Percentiles rank a stretch among this genome's conserved stretches.
These are phyloP conservation scores for Trichoderma oligosporum DNA, from an alignment of 2,329 filamentous ascomycete genomes.

Conservation along the genomic window DNA sequence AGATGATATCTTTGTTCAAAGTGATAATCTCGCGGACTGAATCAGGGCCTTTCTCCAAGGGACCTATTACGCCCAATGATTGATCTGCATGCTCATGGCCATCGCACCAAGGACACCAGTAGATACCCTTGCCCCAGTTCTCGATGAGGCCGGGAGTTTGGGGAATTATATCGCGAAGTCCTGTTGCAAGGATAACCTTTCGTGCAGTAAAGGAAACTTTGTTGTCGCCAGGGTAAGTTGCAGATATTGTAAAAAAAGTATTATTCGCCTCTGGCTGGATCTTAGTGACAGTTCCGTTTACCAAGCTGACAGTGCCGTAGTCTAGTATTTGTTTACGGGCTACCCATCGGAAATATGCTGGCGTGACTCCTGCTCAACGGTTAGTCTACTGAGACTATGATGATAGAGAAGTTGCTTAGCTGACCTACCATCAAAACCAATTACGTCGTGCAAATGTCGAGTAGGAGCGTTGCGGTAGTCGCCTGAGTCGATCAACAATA, in stretches of 20 bases:
- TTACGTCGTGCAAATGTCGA: constrained; percentile 58
- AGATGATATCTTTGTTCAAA: constrained; percentile 52
- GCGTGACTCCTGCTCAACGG: constrained; percentile 45
- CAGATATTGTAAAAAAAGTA: constrained; percentile 44
- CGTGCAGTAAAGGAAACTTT: constrained; percentile 41
- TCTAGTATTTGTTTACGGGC: constrained; percentile 51
- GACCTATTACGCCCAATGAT: constrained; percentile 49
- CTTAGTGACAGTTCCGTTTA: constrained; percentile 50
- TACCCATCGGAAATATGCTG: constrained; percentile 50
- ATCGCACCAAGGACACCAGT: constrained; percentile 64
- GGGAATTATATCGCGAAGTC: constrained; percentile 53
- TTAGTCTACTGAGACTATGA: background rate
- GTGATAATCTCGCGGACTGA: constrained; percentile 51
- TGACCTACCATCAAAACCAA: constrained; percentile 54
- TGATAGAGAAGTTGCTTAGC: background rate
- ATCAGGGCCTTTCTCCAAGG: constrained; percentile 42
- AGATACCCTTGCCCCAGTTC: constrained; percentile 57
- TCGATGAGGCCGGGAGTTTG: constrained; percentile 51
- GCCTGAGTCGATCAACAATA: constrained; percentile 55
- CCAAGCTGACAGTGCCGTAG: constrained; percentile 48
- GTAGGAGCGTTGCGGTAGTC: constrained; percentile 56
- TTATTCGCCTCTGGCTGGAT: constrained; percentile 39
- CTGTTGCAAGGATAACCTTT: constrained; percentile 56
- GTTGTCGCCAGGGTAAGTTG: constrained; percentile 21
- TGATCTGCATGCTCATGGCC: constrained; percentile 60